phyloP scores from a whole-genome alignment of 2,329 filamentous ascomycete species.

The Xylariaceae sp. region DNA sequence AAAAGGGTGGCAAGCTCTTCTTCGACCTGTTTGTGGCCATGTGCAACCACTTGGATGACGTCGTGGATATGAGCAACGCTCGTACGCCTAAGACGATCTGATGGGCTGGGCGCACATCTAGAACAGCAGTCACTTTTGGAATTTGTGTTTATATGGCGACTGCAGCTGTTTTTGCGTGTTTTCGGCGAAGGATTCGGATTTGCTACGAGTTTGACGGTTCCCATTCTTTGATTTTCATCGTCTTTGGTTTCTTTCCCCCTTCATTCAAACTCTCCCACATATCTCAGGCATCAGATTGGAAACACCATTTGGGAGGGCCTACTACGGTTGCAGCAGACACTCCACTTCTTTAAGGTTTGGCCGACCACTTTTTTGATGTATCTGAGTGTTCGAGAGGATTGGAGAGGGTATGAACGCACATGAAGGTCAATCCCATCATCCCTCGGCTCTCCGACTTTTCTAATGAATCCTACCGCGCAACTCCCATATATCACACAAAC shows the following conservation, averaged over 20 bases:
- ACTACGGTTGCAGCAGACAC: conserved; percentile 32
- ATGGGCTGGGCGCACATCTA: conserved; percentile 25
- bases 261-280: conserved; percentile 30
- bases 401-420: conserved; percentile 36
- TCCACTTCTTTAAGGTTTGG: conserved; percentile 49
- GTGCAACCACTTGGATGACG: conserved; percentile 97
- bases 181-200: conserved; percentile 24
- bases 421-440: conserved; percentile 14
- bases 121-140: conserved; percentile 14
- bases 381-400: conserved; percentile 27
- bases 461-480: conserved; percentile 29
- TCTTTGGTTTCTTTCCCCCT: conserved; percentile 37
- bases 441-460: conserved; percentile 24
- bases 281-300: conserved; percentile 44
- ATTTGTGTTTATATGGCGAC: conserved; percentile 20
- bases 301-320: conserved; percentile 42
- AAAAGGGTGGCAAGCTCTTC: conserved; percentile 88
- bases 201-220: conserved; percentile 21
- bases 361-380: conserved; percentile 40
- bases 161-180: conserved; percentile 7
- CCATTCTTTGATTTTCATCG: conserved; percentile 29
- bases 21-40: conserved; percentile 98
- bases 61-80: conserved; percentile 77
- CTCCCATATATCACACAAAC: conserved; percentile 15
- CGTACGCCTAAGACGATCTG: conserved; percentile 53